Evolutionary conservation across 768 basidiomycete species (phyloP), one percentile per base, ranked within the genome.

Genomic region (Brasilioporus rufonigricans): DNA sequence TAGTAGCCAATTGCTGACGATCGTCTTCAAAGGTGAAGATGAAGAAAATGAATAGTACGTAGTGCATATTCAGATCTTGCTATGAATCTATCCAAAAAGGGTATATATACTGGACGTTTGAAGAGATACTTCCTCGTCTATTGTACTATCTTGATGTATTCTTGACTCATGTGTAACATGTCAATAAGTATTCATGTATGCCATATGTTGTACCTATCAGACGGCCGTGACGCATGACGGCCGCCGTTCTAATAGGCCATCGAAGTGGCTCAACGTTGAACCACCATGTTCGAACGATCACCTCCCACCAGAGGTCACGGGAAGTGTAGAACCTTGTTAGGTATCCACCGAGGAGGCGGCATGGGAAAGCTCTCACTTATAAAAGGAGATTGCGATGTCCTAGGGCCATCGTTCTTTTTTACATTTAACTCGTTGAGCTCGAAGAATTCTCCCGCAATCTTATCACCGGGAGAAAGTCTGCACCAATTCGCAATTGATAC

Each of bases 31-130:
- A 60, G 27, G 12, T 16, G 64, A 59, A 36, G 57, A 56, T 0
- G 66, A 66, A 2, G 63, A 58, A 1, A 52, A 62, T 1, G 66
- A 59, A 35, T 62, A 50, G 8, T 3, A n/a, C 18, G 19, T 16
- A 26, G 26, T 29, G 14, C 13, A 2, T 3, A 38, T 36, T 27
- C 32, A 45, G 26, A 41, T 50, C 39, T 27, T 36, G 21, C 5
- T 23, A 26, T 47, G 16, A 39, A 49, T 43, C 21, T 48, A 44
- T 46, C 8, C 31, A 21, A 55, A 38, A 14, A 21, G 31, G 43
- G 23, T 38, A 8, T 11, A 21, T 56, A 31, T 48, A 19, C 13
- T 44, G 44, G 39, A 52, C 45, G 31, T 9, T 43, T 19, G 44
- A 49, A 16, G 21, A 35, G 31, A 44, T 48, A 29, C 39, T 26